Percentiles rank a stretch among this genome's conserved stretches.
phyloP scores from a whole-genome alignment of 495 filamentous ascomycete genomes.

The Amphirosellinia nigrospora region DNA sequence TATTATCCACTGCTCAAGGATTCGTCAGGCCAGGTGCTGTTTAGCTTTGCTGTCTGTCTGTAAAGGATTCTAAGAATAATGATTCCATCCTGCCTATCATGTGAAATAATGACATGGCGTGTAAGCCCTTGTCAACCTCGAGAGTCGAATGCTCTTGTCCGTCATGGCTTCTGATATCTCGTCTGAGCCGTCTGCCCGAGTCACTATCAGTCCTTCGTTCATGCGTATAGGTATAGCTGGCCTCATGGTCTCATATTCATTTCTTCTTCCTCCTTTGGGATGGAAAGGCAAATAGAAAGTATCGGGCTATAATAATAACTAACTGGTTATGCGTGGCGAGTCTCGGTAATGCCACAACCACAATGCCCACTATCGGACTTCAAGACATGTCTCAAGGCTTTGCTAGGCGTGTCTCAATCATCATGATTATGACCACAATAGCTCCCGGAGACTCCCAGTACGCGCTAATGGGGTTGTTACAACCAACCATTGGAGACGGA shows the following conservation, averaged over 20 bases:
- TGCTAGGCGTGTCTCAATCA: constrained; percentile 30
- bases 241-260: background rate
- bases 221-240: background rate
- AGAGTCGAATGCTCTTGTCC: background rate
- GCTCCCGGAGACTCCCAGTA: constrained; percentile 27
- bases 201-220: background rate
- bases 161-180: background rate
- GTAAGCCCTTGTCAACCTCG: background rate
- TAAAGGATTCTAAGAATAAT: background rate
- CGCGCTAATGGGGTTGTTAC: constrained; percentile 32
- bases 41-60: constrained; percentile 19
- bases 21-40: background rate
- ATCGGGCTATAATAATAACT: constrained; percentile 23
- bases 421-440: constrained; percentile 37
- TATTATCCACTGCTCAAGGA: constrained; percentile 10
- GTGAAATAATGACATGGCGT: constrained; percentile 1
- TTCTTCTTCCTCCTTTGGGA: background rate
- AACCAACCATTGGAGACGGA: background rate
- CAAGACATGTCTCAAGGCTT: constrained; percentile 23
- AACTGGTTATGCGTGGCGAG: constrained; percentile 16
- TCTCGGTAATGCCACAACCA: constrained; percentile 27
- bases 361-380: constrained; percentile 26
- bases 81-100: background rate
- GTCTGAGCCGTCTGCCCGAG: background rate
- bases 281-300: constrained; percentile 15